phyloP scores from a whole-genome alignment of 2,329 filamentous ascomycete species.

The Didymella exigua region DNA sequence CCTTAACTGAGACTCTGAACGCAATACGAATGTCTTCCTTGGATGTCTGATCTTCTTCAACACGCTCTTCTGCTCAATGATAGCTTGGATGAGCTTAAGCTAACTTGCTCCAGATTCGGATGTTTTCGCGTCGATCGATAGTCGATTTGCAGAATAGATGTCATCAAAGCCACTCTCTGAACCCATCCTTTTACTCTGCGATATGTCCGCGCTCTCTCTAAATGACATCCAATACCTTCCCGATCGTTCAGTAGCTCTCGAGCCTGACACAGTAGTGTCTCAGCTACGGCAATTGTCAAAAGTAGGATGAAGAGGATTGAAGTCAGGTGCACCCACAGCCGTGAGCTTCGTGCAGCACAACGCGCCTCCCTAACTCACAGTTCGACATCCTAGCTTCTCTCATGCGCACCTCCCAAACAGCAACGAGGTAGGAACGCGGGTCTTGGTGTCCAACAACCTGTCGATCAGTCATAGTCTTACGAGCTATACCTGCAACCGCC shows the following conservation, averaged over 20 bases:
- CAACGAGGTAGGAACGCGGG: neutral
- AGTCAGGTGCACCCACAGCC: too few species aligned
- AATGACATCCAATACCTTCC: too few species aligned
- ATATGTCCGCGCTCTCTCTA: too few species aligned
- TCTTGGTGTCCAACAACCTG: neutral
- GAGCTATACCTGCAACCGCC: neutral
- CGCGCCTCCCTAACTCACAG: neutral
- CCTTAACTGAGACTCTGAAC: slow-evolving; percentile 19
- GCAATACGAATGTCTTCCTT: slow-evolving; percentile 20
- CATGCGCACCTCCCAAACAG: too few species aligned
- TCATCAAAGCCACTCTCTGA: too few species aligned
- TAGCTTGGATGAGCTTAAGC: neutral
- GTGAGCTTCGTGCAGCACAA: too few species aligned
- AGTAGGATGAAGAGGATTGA: too few species aligned
- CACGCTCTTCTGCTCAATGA: neutral
- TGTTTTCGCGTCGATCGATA: neutral
- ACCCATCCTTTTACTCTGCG: too few species aligned
- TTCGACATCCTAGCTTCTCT: neutral
- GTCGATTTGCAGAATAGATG: too few species aligned
- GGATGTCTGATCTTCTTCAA: slow-evolving; percentile 16
- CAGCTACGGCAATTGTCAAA: too few species aligned
- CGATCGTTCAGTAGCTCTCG: too few species aligned
- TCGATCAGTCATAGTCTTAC: neutral
- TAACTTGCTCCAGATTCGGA: neutral
- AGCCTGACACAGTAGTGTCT: too few species aligned